A percentile compares a stretch with the other conserved stretches of the same genome.
Conservation (phyloP, 2,329 filamentous ascomycete genomes). For the Pseudogymnoascus sp. region DNA sequence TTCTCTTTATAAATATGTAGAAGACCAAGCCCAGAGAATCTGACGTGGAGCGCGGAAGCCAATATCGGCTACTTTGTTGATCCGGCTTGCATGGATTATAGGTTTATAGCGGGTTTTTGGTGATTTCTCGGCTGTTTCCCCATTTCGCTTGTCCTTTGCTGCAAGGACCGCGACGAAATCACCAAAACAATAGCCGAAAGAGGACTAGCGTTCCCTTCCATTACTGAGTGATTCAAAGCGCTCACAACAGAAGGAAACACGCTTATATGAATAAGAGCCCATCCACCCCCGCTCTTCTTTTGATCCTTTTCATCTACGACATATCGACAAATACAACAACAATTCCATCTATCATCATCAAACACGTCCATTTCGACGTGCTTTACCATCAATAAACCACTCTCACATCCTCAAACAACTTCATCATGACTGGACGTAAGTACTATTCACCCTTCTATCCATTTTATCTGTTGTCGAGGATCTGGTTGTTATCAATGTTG, state of each 20-base stretch:
- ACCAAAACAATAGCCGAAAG: constrained; percentile 16
- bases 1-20: neutral
- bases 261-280: constrained; percentile 20
- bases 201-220: constrained; percentile 19
- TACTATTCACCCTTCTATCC: constrained; percentile 28
- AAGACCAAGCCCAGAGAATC: neutral
- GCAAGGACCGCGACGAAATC: neutral
- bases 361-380: constrained; percentile 27
- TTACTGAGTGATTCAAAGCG: constrained; percentile 18
- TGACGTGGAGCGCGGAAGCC: neutral
- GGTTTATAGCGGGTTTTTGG: neutral
- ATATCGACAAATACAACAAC: constrained; percentile 19
- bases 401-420: constrained; percentile 21
- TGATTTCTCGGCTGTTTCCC: constrained; percentile 5
- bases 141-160: neutral
- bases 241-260: constrained; percentile 12
- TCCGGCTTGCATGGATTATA: neutral
- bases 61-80: neutral
- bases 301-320: constrained; percentile 19
- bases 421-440: constrained; percentile 70
- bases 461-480: constrained; percentile 15
- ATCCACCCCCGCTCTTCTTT: constrained; percentile 17
- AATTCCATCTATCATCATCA: constrained; percentile 24
- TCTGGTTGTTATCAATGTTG: constrained; percentile 16
- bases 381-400: constrained; percentile 30